Percentiles rank a stretch among this genome's conserved stretches.
Conservation (phyloP, 371 early-diverging fungal genomes). For the Umbelopsis sp. region DNA sequence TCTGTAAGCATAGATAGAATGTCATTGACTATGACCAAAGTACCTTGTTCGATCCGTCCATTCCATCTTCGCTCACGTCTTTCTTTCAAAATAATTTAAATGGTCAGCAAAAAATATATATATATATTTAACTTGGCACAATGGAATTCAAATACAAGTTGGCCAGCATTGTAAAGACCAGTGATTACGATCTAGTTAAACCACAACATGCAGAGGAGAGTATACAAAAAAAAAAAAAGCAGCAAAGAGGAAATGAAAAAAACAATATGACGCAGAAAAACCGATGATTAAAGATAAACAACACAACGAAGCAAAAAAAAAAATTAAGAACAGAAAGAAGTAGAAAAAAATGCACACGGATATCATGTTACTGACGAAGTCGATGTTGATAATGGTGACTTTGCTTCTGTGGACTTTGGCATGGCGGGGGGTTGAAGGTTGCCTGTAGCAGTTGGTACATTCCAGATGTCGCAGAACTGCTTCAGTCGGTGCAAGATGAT, state of each 20-base stretch:
- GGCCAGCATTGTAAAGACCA: background rate
- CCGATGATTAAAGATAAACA: background rate
- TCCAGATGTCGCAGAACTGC: constrained; percentile 40
- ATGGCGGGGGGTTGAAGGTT: background rate
- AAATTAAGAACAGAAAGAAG: background rate
- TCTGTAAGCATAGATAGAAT: no score
- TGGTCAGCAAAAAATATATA: background rate
- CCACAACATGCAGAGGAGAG: background rate
- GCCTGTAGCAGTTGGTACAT: constrained; percentile 17
- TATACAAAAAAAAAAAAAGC: background rate
- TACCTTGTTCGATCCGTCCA: no score
- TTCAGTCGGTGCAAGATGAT: constrained; percentile 54
- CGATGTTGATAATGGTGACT: background rate
- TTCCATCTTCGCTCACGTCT: background rate
- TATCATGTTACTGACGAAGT: background rate
- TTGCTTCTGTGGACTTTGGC: background rate
- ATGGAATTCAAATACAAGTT: constrained; percentile 11
- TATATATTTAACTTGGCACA: background rate
- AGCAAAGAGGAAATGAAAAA: background rate
- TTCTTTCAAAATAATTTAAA: background rate
- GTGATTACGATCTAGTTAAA: background rate
- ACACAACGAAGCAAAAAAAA: no score
- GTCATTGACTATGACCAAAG: no score
- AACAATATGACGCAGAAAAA: background rate
- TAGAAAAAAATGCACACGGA: background rate